phyloP scores from a whole-genome alignment of 2,329 filamentous ascomycete genomes.

The Cadophora luteo-olivacea region DNA sequence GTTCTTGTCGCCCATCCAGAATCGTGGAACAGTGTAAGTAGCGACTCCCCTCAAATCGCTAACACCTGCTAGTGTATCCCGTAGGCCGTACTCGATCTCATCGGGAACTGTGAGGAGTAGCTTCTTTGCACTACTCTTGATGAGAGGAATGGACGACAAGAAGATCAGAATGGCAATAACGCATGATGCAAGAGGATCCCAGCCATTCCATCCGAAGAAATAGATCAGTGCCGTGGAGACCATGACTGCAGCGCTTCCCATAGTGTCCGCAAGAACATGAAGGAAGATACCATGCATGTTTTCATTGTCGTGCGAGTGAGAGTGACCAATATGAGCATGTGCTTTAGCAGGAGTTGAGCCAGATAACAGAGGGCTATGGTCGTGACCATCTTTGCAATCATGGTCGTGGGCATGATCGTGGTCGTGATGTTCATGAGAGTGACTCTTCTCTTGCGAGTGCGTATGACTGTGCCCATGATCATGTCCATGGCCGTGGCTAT shows the following conservation, averaged over 20 bases:
- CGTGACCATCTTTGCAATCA: conserved; percentile 33
- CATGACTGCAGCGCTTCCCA: conserved; percentile 94
- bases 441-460: conserved; percentile 28
- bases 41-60: conserved; percentile 83
- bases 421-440: conserved; percentile 34
- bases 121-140: conserved; percentile 82
- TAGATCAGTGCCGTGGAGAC: conserved; percentile 88
- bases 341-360: conserved; percentile 25
- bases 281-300: conserved; percentile 99
- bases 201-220: conserved; percentile 88
- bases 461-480: conserved; percentile 42
- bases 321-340: conserved; percentile 46
- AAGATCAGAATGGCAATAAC: conserved; percentile 94
- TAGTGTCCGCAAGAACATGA: conserved; percentile 91
- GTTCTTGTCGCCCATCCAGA: conserved; percentile 83
- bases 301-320: conserved; percentile 80
- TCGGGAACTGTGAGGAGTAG: conserved; percentile 86
- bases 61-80: conserved; percentile 85
- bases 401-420: conserved; percentile 46
- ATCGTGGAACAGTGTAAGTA: conserved; percentile 85
- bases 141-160: conserved; percentile 86
- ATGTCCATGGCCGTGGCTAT: conserved; percentile 43
- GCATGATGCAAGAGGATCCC: conserved; percentile 93
- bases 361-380: conserved; percentile 27
- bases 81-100: conserved; percentile 84